Evolutionary conservation across 2,329 filamentous ascomycete genomes (phyloP).

Genomic region (Bimuria novae-zelandiae): DNA sequence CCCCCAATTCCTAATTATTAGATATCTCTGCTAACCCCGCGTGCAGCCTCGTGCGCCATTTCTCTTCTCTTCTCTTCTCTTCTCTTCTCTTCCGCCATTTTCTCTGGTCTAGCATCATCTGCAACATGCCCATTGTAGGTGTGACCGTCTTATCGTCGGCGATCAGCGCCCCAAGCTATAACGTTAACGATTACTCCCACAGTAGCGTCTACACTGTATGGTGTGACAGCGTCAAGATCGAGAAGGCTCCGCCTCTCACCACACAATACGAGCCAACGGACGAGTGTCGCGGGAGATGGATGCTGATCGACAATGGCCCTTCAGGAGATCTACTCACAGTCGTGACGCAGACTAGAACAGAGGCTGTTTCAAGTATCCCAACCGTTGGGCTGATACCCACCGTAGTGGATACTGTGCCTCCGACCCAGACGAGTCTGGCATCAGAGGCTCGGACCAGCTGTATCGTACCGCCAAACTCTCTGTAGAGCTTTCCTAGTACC

Average conservation of each 20-base stretch:
- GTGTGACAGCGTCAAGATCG: neutral
- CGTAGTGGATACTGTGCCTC: too few relatives aligned
- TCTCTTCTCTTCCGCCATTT: neutral
- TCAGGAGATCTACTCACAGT: neutral
- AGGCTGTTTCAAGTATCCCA: neutral
- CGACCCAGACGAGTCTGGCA: too few relatives aligned
- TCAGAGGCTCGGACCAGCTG: too few relatives aligned
- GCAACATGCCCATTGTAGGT: neutral
- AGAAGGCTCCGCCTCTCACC: neutral
- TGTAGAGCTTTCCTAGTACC: too few relatives aligned
- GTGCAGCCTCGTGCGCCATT: too few relatives aligned
- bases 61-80: neutral
- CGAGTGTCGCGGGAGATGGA: constrained; percentile 8
- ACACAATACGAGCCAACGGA: constrained; percentile 1
- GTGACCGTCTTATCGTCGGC: neutral
- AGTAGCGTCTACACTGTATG: neutral
- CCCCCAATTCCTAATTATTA: too few relatives aligned
- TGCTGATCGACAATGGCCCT: constrained; percentile 7
- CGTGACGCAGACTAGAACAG: neutral
- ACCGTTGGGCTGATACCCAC: too few relatives aligned
- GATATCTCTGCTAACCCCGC: too few relatives aligned
- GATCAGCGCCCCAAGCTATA: neutral
- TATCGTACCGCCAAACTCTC: too few relatives aligned
- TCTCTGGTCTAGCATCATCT: too few relatives aligned
- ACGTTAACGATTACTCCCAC: neutral